Conservation (phyloP, 2,329 filamentous ascomycete species). For the Metarhizium robertsii region DNA sequence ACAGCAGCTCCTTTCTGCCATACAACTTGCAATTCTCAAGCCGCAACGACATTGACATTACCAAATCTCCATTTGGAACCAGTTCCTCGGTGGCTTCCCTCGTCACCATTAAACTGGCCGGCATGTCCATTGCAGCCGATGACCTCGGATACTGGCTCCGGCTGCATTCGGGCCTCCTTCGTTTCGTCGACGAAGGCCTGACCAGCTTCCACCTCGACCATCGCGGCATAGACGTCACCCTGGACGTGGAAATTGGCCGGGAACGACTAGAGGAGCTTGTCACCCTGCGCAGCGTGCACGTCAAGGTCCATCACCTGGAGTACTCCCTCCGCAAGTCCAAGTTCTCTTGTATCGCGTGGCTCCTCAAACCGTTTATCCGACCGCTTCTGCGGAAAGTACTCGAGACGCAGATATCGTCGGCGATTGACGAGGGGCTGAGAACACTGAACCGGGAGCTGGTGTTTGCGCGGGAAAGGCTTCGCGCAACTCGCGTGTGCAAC, state of each 20-base stretch:
- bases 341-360: conserved; percentile 69
- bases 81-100: conserved; percentile 57
- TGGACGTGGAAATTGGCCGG: conserved; percentile 76
- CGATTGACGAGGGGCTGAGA: conserved; percentile 61
- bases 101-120: conserved; percentile 70
- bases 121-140: conserved; percentile 73
- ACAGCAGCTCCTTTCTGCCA: conserved; percentile 81
- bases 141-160: conserved; percentile 88
- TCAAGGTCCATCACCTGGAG: conserved; percentile 78
- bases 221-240: conserved; percentile 73
- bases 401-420: conserved; percentile 66
- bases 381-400: conserved; percentile 72
- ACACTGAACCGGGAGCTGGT: conserved; percentile 76
- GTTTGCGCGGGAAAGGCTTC: conserved; percentile 75
- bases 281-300: conserved; percentile 63
- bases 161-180: conserved; percentile 65
- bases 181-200: conserved; percentile 73
- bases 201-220: conserved; percentile 80
- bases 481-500: conserved; percentile 73
- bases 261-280: conserved; percentile 75
- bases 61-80: conserved; percentile 59
- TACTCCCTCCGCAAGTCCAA: conserved; percentile 68
- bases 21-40: conserved; percentile 74
- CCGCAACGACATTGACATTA: conserved; percentile 77
- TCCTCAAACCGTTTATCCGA: conserved; percentile 74